phyloP scores from a whole-genome alignment of 805 yeast genomes.

The Saccharomyces eubayanus region DNA sequence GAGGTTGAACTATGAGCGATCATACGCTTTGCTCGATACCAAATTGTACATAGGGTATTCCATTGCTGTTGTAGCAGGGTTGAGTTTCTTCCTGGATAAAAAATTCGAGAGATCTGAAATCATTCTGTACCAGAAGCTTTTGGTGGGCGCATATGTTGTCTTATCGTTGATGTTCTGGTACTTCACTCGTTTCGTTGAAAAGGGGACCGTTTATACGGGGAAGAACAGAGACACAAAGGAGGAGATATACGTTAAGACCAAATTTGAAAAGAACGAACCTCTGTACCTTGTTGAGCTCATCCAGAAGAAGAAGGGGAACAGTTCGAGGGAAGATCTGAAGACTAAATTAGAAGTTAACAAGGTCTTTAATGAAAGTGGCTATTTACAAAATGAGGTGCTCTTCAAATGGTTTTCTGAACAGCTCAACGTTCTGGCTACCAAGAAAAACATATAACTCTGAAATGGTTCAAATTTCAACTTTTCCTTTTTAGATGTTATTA shows the following conservation, averaged over 20 bases:
- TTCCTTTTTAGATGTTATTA: background rate
- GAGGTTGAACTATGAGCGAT: slow-evolving; percentile 20
- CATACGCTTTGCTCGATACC: slow-evolving; percentile 31
- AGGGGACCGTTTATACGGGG: slow-evolving; percentile 41
- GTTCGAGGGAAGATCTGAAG: slow-evolving; percentile 10
- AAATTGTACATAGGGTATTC: slow-evolving; percentile 44
- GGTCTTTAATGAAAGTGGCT: slow-evolving; percentile 35
- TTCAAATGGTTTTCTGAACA: slow-evolving; percentile 32
- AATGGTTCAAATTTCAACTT: background rate
- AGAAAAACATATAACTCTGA: slow-evolving; percentile 14
- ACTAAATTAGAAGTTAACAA: slow-evolving; percentile 26
- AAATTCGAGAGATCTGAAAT: slow-evolving; percentile 38
- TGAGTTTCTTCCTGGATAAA: slow-evolving; percentile 44
- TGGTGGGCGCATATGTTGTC: slow-evolving; percentile 35
- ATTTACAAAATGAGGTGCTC: slow-evolving; percentile 36
- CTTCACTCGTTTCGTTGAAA: slow-evolving; percentile 33
- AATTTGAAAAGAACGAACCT: slow-evolving; percentile 35
- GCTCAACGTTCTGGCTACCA: slow-evolving; percentile 31
- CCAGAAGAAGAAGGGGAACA: slow-evolving; percentile 11
- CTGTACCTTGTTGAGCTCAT: slow-evolving; percentile 36
- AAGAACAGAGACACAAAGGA: slow-evolving; percentile 19
- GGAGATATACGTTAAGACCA: slow-evolving; percentile 28
- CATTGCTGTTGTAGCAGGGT: slow-evolving; percentile 42
- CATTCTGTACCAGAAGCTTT: slow-evolving; percentile 32
- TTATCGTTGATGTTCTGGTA: slow-evolving; percentile 35